Percentiles rank a stretch among this genome's conserved stretches.
phyloP scores from a whole-genome alignment of 768 basidiomycete species.

The Dioszegia hungarica region DNA sequence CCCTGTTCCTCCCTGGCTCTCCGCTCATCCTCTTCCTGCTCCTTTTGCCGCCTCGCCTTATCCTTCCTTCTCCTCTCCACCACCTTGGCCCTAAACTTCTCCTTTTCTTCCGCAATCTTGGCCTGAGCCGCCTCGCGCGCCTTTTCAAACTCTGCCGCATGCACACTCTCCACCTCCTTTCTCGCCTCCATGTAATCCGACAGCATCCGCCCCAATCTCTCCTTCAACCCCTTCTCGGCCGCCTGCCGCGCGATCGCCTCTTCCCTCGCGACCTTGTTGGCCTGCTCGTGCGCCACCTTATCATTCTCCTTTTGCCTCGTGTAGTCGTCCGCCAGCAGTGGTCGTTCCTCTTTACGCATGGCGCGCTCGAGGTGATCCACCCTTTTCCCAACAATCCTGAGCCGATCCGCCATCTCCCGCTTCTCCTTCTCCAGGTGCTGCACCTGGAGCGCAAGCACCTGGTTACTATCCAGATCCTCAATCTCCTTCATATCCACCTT shows the following conservation, averaged over 20 bases:
- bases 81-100: constrained; percentile 60
- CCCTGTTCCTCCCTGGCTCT: constrained; percentile 35
- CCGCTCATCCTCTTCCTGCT: constrained; percentile 44
- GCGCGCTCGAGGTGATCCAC: constrained; percentile 94
- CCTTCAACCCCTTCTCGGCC: constrained; percentile 69
- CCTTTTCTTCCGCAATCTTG: constrained; percentile 82
- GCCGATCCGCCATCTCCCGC: constrained; percentile 71
- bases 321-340: constrained; percentile 80
- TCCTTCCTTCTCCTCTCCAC: constrained; percentile 62
- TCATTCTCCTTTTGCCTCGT: constrained; percentile 76
- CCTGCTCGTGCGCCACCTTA: constrained; percentile 61
- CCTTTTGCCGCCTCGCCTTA: constrained; percentile 51
- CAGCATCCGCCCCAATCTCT: constrained; percentile 66
- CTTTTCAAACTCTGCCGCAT: constrained; percentile 63
- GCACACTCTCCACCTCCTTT: constrained; percentile 57
- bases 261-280: constrained; percentile 60
- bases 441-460: constrained; percentile 82
- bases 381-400: constrained; percentile 78
- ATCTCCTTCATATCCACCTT: constrained; percentile 70
- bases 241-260: constrained; percentile 58
- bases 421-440: constrained; percentile 96
- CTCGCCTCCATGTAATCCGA: constrained; percentile 62
- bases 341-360: constrained; percentile 85
- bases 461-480: constrained; percentile 76
- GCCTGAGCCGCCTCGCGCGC: constrained; percentile 57